Evolutionary conservation across 176 grass and related monocot genomes (phyloP).

Genomic region (Oryza glaberrima): DNA sequence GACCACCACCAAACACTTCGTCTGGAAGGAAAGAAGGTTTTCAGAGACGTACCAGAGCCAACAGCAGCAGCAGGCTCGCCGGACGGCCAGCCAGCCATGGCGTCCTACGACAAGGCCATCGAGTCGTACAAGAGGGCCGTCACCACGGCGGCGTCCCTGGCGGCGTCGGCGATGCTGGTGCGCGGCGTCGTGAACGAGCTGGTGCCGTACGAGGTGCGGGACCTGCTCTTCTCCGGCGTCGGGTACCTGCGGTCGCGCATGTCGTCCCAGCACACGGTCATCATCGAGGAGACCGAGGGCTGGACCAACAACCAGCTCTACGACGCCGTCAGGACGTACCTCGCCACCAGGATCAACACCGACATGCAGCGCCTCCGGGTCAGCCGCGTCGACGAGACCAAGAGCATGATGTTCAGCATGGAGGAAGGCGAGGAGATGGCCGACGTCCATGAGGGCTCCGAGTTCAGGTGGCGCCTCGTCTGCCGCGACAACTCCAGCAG

Average conservation of each 20-base stretch:
- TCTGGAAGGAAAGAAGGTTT: neutral
- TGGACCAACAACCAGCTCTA: slow-evolving; percentile 74
- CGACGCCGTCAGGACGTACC: slow-evolving; percentile 69
- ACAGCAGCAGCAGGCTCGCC: neutral
- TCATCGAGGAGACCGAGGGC: slow-evolving; percentile 74
- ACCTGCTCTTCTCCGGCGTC: slow-evolving; percentile 58
- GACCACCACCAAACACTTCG: neutral
- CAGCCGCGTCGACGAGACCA: slow-evolving; percentile 60
- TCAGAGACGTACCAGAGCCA: neutral
- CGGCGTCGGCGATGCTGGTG: slow-evolving; percentile 77
- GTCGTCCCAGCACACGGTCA: slow-evolving; percentile 65
- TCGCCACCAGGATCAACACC: slow-evolving; percentile 73
- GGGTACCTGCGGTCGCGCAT: slow-evolving; percentile 59
- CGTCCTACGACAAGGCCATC: slow-evolving; percentile 57
- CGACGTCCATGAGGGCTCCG: slow-evolving; percentile 66
- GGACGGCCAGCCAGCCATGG: slow-evolving; percentile 29
- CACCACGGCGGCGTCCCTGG: slow-evolving; percentile 66
- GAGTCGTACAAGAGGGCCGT: slow-evolving; percentile 79
- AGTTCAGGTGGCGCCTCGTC: slow-evolving; percentile 79
- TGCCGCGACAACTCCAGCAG: slow-evolving; percentile 47
- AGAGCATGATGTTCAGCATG: slow-evolving; percentile 75
- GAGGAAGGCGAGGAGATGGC: slow-evolving; percentile 84
- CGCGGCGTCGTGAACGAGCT: slow-evolving; percentile 76
- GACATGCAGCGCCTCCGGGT: slow-evolving; percentile 72
- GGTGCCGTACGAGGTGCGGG: slow-evolving; percentile 67